Evolutionary conservation across 768 basidiomycete species (phyloP).

Genomic region (Strobilomyces dryophilus): DNA sequence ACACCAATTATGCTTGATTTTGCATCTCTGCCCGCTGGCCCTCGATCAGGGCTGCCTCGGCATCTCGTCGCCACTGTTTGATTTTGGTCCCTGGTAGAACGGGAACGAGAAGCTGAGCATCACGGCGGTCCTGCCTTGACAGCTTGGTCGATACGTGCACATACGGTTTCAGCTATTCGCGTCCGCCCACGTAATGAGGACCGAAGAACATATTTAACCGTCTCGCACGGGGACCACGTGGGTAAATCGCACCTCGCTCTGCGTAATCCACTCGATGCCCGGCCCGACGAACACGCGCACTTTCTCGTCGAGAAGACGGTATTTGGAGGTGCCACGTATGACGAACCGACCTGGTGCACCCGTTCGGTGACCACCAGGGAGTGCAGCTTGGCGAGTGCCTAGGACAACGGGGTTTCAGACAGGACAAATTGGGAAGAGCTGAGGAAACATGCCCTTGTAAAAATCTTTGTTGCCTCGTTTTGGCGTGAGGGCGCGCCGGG

Average conservation of each 20-base stretch:
- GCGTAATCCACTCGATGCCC: conserved; percentile 56
- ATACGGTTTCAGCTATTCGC: conserved; percentile 24
- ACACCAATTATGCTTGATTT: neutral
- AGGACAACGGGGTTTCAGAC: neutral
- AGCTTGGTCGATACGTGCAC: conserved; percentile 25
- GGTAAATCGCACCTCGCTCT: conserved; percentile 58
- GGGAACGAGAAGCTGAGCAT: conserved; percentile 25
- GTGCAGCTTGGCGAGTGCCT: conserved; percentile 81
- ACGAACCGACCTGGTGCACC: conserved; percentile 88
- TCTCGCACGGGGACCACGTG: neutral
- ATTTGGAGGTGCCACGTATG: conserved; percentile 71
- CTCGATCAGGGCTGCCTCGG: conserved; percentile 1
- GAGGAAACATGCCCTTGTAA: conserved; percentile 74
- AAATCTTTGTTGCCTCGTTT: conserved; percentile 94
- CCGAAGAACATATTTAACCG: neutral
- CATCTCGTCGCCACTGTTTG: conserved; percentile 24
- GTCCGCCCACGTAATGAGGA: neutral
- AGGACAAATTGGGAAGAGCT: neutral
- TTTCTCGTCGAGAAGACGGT: conserved; percentile 75
- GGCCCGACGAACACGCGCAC: conserved; percentile 84
- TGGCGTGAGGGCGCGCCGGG: conserved; percentile 73
- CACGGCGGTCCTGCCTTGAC: conserved; percentile 20
- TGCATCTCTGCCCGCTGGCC: neutral
- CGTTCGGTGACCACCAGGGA: conserved; percentile 82
- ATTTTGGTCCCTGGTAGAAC: conserved; percentile 23